These are phyloP conservation scores for Trichophyton mentagrophytes DNA, from an alignment of 2,329 filamentous ascomycete species.

Conservation along the genomic window DNA sequence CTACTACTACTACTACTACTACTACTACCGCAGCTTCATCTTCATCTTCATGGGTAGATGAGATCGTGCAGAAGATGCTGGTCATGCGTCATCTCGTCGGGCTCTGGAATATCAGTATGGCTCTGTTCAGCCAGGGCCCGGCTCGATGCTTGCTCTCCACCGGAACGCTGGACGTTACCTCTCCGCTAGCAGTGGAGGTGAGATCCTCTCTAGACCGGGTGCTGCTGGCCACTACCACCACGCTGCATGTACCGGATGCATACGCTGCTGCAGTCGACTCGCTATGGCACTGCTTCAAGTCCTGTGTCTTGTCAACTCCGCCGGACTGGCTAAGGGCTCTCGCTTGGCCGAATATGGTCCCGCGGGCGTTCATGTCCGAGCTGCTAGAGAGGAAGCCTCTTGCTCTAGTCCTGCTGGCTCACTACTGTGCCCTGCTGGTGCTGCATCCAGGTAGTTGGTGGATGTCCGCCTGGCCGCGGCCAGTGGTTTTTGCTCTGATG, in stretches of 20 bases:
- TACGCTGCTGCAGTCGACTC: slow-evolving; percentile 14
- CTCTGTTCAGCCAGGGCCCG: not conserved
- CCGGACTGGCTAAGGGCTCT: slow-evolving; percentile 34
- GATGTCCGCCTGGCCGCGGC: slow-evolving; percentile 53
- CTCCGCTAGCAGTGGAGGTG: not conserved
- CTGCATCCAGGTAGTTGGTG: slow-evolving; percentile 52
- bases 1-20: not conserved
- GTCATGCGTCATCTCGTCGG: slow-evolving; percentile 7
- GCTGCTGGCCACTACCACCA: not conserved
- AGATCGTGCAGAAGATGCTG: slow-evolving; percentile 4
- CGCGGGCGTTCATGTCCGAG: slow-evolving; percentile 50
- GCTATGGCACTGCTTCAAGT: slow-evolving; percentile 13
- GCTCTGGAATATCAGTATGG: slow-evolving; percentile 6
- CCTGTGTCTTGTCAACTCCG: slow-evolving; percentile 9
- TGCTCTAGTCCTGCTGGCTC: slow-evolving; percentile 50
- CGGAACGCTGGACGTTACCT: not conserved
- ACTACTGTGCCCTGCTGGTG: slow-evolving; percentile 52
- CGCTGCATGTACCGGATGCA: slow-evolving; percentile 3
- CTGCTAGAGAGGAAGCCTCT: slow-evolving; percentile 47
- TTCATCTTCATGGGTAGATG: not conserved
- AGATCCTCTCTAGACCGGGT: not conserved
- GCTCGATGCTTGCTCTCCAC: not conserved
- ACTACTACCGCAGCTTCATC: not conserved
- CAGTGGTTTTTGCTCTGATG: slow-evolving; percentile 39
- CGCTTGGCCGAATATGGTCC: slow-evolving; percentile 47